Base-by-base conservation (phyloP, 331 rosid genomes). In the Rhamnella rubrinervis region DNA sequence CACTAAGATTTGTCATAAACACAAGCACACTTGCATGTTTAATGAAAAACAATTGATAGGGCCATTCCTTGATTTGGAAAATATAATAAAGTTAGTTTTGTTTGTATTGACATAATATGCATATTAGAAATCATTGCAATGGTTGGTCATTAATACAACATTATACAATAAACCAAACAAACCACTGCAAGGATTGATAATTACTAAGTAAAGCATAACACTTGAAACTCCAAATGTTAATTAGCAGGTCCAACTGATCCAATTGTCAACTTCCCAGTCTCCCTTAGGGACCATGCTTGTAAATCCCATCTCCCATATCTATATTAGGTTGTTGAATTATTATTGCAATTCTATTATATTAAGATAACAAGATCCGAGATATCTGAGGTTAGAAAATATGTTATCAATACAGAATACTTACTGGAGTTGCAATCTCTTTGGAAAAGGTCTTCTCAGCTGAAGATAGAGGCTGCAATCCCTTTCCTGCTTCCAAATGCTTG, bases 401-500 rank as follows among this genome's bases (percentile, higher is more conserved):
- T 35, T 11, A 74, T 38, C 21, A 52, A 65, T 17, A 59, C 40
- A 17, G 41, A 10, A 59, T 61, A 71, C 89, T 80, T 82, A 89
- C 85, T 11, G 68, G 49, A 82, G 69, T 67, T 68, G 55, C 70
- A 59, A 59, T 74, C 71, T 80, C 83, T 49, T 70, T 50, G 62
- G 81, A 74, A 74, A 65, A 38, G 40, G 41, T 66, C 26, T 65
- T 71, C n/a, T 71, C 64, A 38, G 38, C 78, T 11, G 41, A 53
- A 31, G 74, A 75, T 56, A 77, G 57, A 52, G 60, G 59, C 38
- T 17, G 70, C 5, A 64, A 50, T 47, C 59, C 79, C 23, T 65
- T 65, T 49, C 71, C 72, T 56, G 76, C 80, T 75, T 81, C 84
- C 61, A 56, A 71, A 69, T 76, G 60, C 62, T 71, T 58, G 39